Conservation (phyloP, 129 eudicot species). For the Pseudognaphalium luteoalbum region DNA sequence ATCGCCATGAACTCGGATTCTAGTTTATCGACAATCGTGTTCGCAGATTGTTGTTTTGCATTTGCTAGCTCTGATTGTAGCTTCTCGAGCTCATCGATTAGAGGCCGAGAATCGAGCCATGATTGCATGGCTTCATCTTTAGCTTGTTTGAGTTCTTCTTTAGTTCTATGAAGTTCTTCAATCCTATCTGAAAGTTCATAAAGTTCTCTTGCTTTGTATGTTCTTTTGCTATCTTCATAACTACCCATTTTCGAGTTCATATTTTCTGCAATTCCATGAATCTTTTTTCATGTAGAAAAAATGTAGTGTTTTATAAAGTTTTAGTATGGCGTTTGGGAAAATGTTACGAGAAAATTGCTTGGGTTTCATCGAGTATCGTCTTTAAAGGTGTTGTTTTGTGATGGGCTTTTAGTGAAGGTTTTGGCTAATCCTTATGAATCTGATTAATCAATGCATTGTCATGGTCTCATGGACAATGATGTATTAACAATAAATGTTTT, state of each 20-base stretch:
- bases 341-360: constrained; percentile 11
- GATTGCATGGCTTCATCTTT: constrained; percentile 61
- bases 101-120: constrained; percentile 56
- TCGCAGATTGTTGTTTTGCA: constrained; percentile 31
- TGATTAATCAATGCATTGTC: constrained; percentile 22
- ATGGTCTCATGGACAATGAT: background rate
- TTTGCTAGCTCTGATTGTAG: constrained; percentile 38
- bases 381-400: constrained; percentile 28
- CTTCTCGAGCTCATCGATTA: constrained; percentile 58
- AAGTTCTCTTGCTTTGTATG: constrained; percentile 36
- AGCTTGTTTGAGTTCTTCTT: constrained; percentile 55
- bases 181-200: constrained; percentile 40
- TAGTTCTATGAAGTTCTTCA: constrained; percentile 43
- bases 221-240: constrained; percentile 24
- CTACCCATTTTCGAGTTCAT: constrained; percentile 26
- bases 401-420: constrained; percentile 21
- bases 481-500: too few species aligned
- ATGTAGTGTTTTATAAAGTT: constrained; percentile 11
- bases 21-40: constrained; percentile 34
- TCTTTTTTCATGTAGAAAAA: background rate
- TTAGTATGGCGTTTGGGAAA: constrained; percentile 1
- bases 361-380: constrained; percentile 27
- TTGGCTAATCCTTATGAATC: constrained; percentile 17
- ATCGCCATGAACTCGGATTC: constrained; percentile 51
- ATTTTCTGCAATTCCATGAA: constrained; percentile 17